Base-by-base conservation (phyloP, 2,329 filamentous ascomycete species). In the Pseudogymnoascus pannorum region DNA sequence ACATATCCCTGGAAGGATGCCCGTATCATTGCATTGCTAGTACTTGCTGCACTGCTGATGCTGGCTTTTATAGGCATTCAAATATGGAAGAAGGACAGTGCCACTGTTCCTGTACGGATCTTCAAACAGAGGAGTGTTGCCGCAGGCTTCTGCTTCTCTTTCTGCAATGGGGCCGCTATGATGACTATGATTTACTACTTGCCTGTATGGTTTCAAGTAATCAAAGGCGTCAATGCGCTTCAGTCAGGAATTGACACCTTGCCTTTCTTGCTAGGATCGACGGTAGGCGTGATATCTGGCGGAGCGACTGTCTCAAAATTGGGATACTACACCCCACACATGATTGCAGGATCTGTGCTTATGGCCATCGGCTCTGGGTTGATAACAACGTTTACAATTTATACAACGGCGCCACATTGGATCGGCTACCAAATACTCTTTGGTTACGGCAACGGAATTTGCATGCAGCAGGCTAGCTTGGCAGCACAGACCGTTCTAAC, bases 401-500 rank as follows among this genome's bases (percentile, higher is more conserved):
- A 72, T 58, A 74, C 72, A 9, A 60, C 66, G 1, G 66, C 67
- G 4, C 63, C 67, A 3, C 69, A 71, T 61, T 79, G 76, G 76
- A 67, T 72, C 31, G 67, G 64, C 6, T 69, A 66, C 44, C 61
- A 68, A 35, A 38, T 66, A 4, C 11, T 68, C 1, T 63, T 20
- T 16, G 38, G 38, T 16, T 16, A 8, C 7, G 38, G 38, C 12
- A 5, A 40, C 9, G 65, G 65, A 11, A 57, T 63, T 14, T 64
- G 65, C 5, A 62, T 65, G 38, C 69, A 71, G 61, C 61, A 61
- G 5, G 65, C 64, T 9, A 63, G 68, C 4, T 33, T 69, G 1
- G 64, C 65, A 1, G 77, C 82, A 2, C 82, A 85, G 67, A 82
- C 80, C 44, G 77, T 77, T 0, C 73, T 84, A 2, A 70, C 78